These are phyloP conservation scores for Colletotrichum eremochloae DNA, from an alignment of 2,329 filamentous ascomycete species.

Conservation along the genomic window DNA sequence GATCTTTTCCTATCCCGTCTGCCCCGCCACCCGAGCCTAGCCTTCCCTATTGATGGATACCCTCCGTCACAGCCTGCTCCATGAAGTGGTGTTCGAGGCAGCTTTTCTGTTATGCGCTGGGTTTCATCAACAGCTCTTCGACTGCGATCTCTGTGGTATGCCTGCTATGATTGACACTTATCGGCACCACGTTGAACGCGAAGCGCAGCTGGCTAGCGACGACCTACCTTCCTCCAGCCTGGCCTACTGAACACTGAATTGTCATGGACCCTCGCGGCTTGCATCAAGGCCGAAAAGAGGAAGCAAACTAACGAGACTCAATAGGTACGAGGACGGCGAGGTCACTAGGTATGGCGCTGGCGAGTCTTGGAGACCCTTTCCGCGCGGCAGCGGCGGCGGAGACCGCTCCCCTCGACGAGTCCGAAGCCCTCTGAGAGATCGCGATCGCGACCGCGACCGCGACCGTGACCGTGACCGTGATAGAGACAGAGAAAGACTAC, in stretches of 20 bases:
- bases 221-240: neutral
- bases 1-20: neutral
- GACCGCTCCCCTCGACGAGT: conserved; percentile 60
- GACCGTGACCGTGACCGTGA: conserved; percentile 40
- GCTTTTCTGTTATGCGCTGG: too few species aligned
- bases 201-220: neutral
- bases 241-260: neutral
- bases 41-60: neutral
- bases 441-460: conserved; percentile 40
- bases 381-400: conserved; percentile 49
- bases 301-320: conserved; percentile 5
- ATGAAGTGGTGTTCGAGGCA: neutral
- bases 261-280: neutral
- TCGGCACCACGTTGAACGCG: neutral
- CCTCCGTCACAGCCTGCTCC: neutral
- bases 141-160: neutral
- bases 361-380: conserved; percentile 72
- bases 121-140: neutral
- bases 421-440: conserved; percentile 47
- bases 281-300: too few species aligned
- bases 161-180: neutral
- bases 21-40: neutral
- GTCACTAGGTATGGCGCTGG: conserved; percentile 73
- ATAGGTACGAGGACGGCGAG: conserved; percentile 72
- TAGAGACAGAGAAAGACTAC: conserved; percentile 56